These are phyloP conservation scores for Lepidopterella palustris DNA, from an alignment of 495 filamentous ascomycete genomes.

Conservation along the genomic window DNA sequence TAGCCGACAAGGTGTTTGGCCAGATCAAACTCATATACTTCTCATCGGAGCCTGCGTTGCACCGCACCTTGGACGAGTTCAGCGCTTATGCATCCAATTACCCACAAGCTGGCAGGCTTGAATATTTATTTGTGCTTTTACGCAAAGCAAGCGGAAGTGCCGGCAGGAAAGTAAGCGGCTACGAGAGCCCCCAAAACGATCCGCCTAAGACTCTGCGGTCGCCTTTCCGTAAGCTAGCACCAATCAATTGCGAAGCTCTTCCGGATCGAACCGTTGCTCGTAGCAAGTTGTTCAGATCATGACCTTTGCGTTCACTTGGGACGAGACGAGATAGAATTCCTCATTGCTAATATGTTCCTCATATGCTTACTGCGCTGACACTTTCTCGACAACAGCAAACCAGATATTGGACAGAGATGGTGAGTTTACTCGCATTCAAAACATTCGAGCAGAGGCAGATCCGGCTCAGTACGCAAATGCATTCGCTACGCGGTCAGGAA, in stretches of 20 bases:
- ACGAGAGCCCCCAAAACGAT: background rate
- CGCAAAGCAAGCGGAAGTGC: background rate
- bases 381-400: background rate
- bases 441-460: background rate
- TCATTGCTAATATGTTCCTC: background rate
- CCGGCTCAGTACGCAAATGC: background rate
- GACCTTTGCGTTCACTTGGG: background rate
- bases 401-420: background rate
- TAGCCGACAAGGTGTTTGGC: conserved; percentile 3
- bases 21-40: conserved; percentile 11
- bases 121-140: background rate
- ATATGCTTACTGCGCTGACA: background rate
- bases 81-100: background rate
- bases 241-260: background rate
- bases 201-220: background rate
- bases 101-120: background rate
- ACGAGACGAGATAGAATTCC: background rate
- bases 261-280: too few species aligned
- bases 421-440: background rate
- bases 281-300: too few species aligned
- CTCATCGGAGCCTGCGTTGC: background rate
- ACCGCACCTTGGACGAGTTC: background rate
- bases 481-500: background rate
- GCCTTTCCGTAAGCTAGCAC: background rate
- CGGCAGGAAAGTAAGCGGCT: background rate